Evolutionary conservation across 805 yeast genomes (phyloP).

Genomic region (Pichia heedii): DNA sequence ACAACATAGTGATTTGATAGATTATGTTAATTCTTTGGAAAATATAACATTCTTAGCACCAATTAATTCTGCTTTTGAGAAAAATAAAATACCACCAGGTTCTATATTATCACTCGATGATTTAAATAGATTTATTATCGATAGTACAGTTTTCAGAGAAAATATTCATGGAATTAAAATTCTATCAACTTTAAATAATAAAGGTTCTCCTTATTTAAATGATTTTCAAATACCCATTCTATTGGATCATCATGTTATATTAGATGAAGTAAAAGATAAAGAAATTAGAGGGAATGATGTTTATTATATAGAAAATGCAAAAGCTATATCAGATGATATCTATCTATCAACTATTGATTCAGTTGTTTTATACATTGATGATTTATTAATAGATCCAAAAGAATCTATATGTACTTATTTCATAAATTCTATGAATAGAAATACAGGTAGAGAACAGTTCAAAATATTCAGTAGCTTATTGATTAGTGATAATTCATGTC

Average conservation of each 20-base stretch:
- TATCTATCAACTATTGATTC: constrained; percentile 56
- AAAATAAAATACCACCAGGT: background rate
- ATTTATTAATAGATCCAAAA: constrained; percentile 31
- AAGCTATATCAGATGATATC: constrained; percentile 50
- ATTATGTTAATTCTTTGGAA: constrained; percentile 45
- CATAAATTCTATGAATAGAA: constrained; percentile 7
- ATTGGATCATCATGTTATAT: constrained; percentile 11
- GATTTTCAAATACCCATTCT: constrained; percentile 25
- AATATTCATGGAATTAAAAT: constrained; percentile 25
- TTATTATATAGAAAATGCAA: constrained; percentile 32
- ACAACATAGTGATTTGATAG: constrained; percentile 56
- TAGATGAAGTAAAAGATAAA: background rate
- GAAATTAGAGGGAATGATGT: constrained; percentile 18
- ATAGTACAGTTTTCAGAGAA: constrained; percentile 22
- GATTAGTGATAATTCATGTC: constrained; percentile 15
- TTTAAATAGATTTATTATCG: constrained; percentile 27
- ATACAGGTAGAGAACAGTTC: constrained; percentile 13
- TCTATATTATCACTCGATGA: constrained; percentile 11
- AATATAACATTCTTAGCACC: constrained; percentile 78
- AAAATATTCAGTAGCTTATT: constrained; percentile 16
- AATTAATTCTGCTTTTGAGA: constrained; percentile 60
- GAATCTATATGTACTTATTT: constrained; percentile 31
- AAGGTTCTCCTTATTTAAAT: constrained; percentile 16
- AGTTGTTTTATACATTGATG: constrained; percentile 55
- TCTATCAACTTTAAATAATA: constrained; percentile 16